phyloP scores from a whole-genome alignment of 768 basidiomycete genomes.

The Daedaleopsis nitida region DNA sequence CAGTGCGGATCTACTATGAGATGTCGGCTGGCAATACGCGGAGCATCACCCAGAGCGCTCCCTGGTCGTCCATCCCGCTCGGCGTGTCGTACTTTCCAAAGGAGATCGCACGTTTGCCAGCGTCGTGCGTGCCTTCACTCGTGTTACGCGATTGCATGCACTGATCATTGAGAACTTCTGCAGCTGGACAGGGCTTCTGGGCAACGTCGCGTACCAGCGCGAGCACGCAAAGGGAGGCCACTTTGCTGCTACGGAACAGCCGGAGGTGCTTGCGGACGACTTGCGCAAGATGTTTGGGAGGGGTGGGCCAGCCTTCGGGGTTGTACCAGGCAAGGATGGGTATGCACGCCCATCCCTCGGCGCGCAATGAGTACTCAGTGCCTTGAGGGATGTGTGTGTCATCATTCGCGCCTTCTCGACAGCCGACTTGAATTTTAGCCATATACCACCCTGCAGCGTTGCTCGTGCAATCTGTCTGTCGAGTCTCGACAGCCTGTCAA shows the following conservation, averaged over 20 bases:
- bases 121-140: slow-evolving; percentile 16
- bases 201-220: slow-evolving; percentile 26
- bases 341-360: background rate
- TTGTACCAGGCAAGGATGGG: slow-evolving; percentile 18
- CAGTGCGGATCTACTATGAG: slow-evolving; percentile 37
- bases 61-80: slow-evolving; percentile 25
- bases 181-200: slow-evolving; percentile 27
- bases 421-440: no score
- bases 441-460: no score
- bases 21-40: slow-evolving; percentile 2
- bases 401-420: no score
- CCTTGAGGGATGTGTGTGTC: no score
- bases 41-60: background rate
- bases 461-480: no score
- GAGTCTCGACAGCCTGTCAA: no score
- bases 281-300: slow-evolving; percentile 32
- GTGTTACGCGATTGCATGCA: background rate
- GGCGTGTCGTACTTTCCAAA: slow-evolving; percentile 35
- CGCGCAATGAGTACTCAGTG: no score
- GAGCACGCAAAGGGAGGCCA: slow-evolving; percentile 30
- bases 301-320: slow-evolving; percentile 26
- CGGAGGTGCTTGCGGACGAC: slow-evolving; percentile 26
- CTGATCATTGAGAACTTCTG: background rate
- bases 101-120: slow-evolving; percentile 25
- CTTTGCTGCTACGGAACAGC: slow-evolving; percentile 31